Evolutionary conservation across 2,329 filamentous ascomycete species (phyloP).

Genomic region (Fusarium sp.): DNA sequence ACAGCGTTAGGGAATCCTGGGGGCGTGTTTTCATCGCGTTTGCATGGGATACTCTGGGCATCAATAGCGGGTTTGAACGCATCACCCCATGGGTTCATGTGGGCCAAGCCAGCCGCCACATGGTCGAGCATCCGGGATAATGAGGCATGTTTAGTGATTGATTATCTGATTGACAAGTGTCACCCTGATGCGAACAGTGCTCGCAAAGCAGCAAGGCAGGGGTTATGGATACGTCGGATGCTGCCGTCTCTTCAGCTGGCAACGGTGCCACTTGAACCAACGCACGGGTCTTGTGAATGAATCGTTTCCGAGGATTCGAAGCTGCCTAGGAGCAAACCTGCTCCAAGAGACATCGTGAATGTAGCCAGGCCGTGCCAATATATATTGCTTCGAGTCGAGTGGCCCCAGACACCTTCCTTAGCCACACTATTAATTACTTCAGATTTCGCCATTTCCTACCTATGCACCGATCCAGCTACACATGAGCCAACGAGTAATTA

Average conservation of each 20-base stretch:
- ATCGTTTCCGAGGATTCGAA: not conserved
- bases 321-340: not conserved
- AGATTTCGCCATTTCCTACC: not conserved
- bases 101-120: not conserved
- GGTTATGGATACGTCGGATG: not conserved
- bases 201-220: not conserved
- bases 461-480: not conserved
- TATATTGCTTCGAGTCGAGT: not conserved
- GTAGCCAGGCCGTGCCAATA: not conserved
- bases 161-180: not conserved
- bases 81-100: not conserved
- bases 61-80: not conserved
- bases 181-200: not conserved
- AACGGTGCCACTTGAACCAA: not conserved
- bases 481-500: no score
- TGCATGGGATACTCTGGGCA: no score
- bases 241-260: not conserved
- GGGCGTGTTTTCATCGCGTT: not conserved
- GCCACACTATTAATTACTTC: not conserved
- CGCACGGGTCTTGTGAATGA: not conserved
- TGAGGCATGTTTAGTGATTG: not conserved
- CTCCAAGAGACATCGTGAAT: not conserved
- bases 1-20: accelerated
- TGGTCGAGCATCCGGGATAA: not conserved
- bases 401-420: not conserved